Conservation (phyloP, 345 rosid genomes). For the Populus tremula region DNA sequence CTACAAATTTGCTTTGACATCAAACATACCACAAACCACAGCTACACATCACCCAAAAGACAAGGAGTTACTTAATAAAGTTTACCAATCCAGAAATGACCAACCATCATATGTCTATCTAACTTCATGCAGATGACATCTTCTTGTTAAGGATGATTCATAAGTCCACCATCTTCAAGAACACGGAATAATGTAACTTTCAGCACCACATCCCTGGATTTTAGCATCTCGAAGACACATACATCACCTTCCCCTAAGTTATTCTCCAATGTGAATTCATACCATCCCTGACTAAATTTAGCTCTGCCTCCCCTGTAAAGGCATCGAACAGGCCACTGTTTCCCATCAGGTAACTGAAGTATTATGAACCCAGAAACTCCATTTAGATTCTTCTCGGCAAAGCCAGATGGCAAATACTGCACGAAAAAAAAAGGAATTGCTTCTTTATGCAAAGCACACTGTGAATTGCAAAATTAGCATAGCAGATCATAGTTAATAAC, state of each 20-base stretch:
- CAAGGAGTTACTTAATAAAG: slow-evolving; percentile 8
- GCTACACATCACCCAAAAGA: slow-evolving; percentile 15
- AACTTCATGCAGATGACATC: slow-evolving; percentile 16
- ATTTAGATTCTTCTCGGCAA: slow-evolving; percentile 74
- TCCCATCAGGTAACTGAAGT: slow-evolving; percentile 70
- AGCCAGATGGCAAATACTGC: slow-evolving; percentile 84
- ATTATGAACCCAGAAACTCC: slow-evolving; percentile 84
- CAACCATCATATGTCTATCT: slow-evolving; percentile 14
- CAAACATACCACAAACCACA: slow-evolving; percentile 20
- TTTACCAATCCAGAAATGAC: slow-evolving; percentile 20
- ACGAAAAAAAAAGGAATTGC: slow-evolving; percentile 2
- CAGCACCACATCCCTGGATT: slow-evolving; percentile 66
- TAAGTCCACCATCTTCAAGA: slow-evolving; percentile 23
- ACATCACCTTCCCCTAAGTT: slow-evolving; percentile 88
- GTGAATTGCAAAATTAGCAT: background rate
- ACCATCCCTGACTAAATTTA: slow-evolving; percentile 86
- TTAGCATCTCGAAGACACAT: slow-evolving; percentile 71
- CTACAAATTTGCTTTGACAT: slow-evolving; percentile 27
- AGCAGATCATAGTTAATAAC: slow-evolving; percentile 16
- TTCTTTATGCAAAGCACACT: background rate
- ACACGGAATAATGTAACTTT: slow-evolving; percentile 77
- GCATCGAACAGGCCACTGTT: slow-evolving; percentile 89
- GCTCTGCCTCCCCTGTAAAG: slow-evolving; percentile 83
- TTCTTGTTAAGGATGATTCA: slow-evolving; percentile 19
- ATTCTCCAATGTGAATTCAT: slow-evolving; percentile 80